phyloP scores from a whole-genome alignment of 1,284 basidiomycete species.

The Cutaneotrichosporon sp. region DNA sequence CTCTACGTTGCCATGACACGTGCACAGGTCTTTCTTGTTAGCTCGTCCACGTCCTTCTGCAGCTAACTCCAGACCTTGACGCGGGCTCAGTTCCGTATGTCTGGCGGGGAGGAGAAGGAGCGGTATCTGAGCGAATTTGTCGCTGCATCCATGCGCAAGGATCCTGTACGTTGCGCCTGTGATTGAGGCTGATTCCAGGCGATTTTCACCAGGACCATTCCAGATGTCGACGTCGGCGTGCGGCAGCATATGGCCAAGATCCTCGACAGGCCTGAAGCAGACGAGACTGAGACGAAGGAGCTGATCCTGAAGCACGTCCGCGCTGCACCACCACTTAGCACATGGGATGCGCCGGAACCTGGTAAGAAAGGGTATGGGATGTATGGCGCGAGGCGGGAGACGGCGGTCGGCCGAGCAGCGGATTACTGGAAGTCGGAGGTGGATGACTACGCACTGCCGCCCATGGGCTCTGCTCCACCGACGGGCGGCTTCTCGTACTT shows the following conservation, averaged over 20 bases:
- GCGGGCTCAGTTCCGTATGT: conserved; percentile 39
- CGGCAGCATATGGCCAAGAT: conserved; percentile 32
- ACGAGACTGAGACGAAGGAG: conserved; percentile 33
- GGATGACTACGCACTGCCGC: conserved; percentile 44
- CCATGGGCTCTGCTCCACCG: conserved; percentile 1
- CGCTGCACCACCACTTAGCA: conserved; percentile 38
- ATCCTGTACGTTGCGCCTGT: conserved; percentile 25
- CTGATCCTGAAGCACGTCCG: conserved; percentile 42
- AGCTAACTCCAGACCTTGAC: conserved; percentile 34
- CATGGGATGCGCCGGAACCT: conserved; percentile 41
- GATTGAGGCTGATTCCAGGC: conserved; percentile 13
- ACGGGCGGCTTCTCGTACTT: conserved; percentile 14
- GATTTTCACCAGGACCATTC: conserved; percentile 25
- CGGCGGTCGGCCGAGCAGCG: conserved; percentile 34
- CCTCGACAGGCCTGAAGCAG: conserved; percentile 26
- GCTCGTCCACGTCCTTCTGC: conserved; percentile 3
- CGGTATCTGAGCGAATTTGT: conserved; percentile 43
- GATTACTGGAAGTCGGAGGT: conserved; percentile 45
- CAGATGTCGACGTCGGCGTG: conserved; percentile 30
- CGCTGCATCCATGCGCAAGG: conserved; percentile 16
- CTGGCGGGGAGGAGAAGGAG: conserved; percentile 42
- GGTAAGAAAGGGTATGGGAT: neutral
- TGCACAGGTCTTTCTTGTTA: conserved; percentile 67
- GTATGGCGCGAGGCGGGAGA: conserved; percentile 8
- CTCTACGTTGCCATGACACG: conserved; percentile 89